Base-by-base conservation (phyloP, 2,329 filamentous ascomycete species). In the Fusarium humuli region DNA sequence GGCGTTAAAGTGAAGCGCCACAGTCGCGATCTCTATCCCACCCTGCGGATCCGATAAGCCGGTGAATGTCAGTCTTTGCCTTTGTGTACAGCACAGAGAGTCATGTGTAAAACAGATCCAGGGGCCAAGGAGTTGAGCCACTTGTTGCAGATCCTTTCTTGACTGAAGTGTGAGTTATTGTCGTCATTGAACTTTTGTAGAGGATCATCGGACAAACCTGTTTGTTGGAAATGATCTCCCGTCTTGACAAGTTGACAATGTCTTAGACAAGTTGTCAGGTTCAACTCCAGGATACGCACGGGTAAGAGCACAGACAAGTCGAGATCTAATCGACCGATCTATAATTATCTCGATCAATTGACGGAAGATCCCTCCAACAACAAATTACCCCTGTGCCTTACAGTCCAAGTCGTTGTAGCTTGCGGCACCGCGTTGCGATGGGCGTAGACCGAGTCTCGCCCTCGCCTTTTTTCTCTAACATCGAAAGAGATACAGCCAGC, bases 1-100 rank as follows among this genome's bases (percentile, higher is more conserved):
- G 59, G 67, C 52, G 68, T 57, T 69, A 58, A 69, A 65, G 64
- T 55, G 34, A 59, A 48, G 59, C 68, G 68, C 67, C 68, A 71
- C 67, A 46, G 40, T 41, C 30, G 37, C 46, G 29, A 44, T 41
- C 34, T 41, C 18, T 52, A 23, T 52, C n/a, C 22, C 29, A 27
- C 44, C 22, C 37, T 34, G 62, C 44, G 48, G 62, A 61, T 37
- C 62, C 61, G 44, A 49, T 9, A 42, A 54, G 23, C 56, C 22
- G 30, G 44, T 18, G 20, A 23, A 20, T 22, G 12, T 18, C 22
- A 48, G 10, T 46, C 25, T 34, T 48, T 52, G 53, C 49, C 25
- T 34, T 48, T 52, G 53, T 46, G 18, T 37, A 7, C 34, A 18
- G n/a, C 20, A 52, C 52, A 56, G 40, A 53, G 41, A 30, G 64